A percentile compares a stretch with the other conserved stretches of the same genome.
Evolutionary conservation across 176 grass and related monocot species (phyloP).

Genomic region (Bolboschoenus planiculmis): DNA sequence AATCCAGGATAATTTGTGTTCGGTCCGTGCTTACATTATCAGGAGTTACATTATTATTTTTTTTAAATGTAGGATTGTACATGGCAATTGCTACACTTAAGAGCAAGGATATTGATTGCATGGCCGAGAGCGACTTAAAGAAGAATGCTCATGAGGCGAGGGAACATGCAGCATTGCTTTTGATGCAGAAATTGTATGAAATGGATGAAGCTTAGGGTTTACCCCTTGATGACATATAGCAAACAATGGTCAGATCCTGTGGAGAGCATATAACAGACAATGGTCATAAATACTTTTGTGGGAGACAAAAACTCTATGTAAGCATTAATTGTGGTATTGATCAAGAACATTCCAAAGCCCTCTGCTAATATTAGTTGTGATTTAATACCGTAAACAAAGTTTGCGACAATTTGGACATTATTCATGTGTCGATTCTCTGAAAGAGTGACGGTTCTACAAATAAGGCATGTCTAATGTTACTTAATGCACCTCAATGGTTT

Average conservation of each 20-base stretch:
- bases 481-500: background rate
- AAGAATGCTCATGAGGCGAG: constrained; percentile 8
- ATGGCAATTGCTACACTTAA: background rate
- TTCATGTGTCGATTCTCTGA: background rate
- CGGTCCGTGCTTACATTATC: background rate
- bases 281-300: background rate
- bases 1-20: background rate
- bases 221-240: background rate
- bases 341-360: background rate
- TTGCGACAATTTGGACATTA: background rate
- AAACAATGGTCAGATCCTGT: background rate
- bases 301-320: background rate
- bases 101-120: background rate
- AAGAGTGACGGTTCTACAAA: background rate
- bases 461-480: background rate
- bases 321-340: background rate
- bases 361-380: background rate
- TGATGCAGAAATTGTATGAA: background rate
- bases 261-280: background rate
- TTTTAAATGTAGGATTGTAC: background rate
- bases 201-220: constrained; percentile 6
- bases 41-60: background rate
- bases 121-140: background rate
- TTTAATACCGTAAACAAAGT: background rate
- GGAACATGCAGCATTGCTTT: background rate